phyloP scores from a whole-genome alignment of 2,329 filamentous ascomycete species.

The Arthrobotrys iridis region DNA sequence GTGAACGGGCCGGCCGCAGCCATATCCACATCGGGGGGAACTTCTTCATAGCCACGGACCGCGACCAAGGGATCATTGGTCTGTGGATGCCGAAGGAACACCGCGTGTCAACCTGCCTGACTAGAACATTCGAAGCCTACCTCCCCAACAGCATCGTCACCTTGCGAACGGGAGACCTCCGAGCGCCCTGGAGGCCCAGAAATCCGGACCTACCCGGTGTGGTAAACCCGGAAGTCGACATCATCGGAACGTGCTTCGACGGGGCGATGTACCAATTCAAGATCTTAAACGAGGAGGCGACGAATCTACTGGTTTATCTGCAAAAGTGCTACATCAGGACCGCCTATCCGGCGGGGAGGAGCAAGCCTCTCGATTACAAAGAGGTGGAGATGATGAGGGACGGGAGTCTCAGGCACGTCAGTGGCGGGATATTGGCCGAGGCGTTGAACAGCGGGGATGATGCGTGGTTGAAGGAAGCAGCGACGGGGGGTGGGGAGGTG shows the following conservation, averaged over 20 bases:
- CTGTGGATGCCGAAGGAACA: constrained; percentile 57
- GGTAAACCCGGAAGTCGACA: constrained; percentile 65
- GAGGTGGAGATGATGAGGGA: constrained; percentile 35
- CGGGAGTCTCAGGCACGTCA: constrained; percentile 26
- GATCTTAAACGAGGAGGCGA: constrained; percentile 65
- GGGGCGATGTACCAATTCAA: constrained; percentile 77
- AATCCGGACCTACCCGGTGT: constrained; percentile 58
- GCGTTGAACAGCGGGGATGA: background rate
- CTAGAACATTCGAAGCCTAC: constrained; percentile 67
- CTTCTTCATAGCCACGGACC: constrained; percentile 56
- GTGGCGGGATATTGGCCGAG: constrained; percentile 15
- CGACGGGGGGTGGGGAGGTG: background rate
- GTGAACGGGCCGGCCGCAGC: constrained; percentile 31
- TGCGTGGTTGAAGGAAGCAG: constrained; percentile 19
- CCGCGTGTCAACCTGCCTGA: constrained; percentile 54
- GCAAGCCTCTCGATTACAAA: constrained; percentile 17
- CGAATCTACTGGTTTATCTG: constrained; percentile 26
- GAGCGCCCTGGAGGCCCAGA: constrained; percentile 65
- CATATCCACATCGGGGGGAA: constrained; percentile 33
- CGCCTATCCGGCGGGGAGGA: constrained; percentile 11
- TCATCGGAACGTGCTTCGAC: constrained; percentile 74
- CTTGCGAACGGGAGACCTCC: constrained; percentile 67
- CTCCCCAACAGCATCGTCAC: constrained; percentile 69
- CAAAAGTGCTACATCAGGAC: constrained; percentile 14
- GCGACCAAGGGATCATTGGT: constrained; percentile 57